These are phyloP conservation scores for Colletotrichum nymphaeae DNA, from an alignment of 2,329 filamentous ascomycete genomes.

Conservation along the genomic window DNA sequence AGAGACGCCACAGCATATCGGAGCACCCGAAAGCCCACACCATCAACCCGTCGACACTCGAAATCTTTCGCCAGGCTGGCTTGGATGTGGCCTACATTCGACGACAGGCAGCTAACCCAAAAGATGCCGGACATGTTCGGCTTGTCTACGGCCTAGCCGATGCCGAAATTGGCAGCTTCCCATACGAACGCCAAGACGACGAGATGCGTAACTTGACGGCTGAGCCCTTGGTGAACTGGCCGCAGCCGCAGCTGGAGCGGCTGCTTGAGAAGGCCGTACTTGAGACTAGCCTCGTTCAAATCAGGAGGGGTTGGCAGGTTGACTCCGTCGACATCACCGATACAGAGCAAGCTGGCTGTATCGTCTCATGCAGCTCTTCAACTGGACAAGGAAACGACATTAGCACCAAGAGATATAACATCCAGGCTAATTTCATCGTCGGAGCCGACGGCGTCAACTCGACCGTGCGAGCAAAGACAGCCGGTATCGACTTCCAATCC, in stretches of 20 bases:
- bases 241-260: constrained; percentile 19
- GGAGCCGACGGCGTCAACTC: constrained; percentile 27
- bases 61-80: constrained; percentile 34
- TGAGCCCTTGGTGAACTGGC: constrained; percentile 32
- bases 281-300: not conserved
- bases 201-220: constrained; percentile 17
- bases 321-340: constrained; percentile 4
- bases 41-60: constrained; percentile 32
- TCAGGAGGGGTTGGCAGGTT: constrained; percentile 26
- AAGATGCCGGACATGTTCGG: constrained; percentile 27
- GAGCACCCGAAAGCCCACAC: constrained; percentile 34
- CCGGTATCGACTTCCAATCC: constrained; percentile 18
- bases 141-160: constrained; percentile 29
- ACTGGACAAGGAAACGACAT: not conserved
- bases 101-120: constrained; percentile 19
- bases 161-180: constrained; percentile 25
- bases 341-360: constrained; percentile 8
- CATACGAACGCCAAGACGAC: constrained; percentile 33
- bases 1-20: constrained; percentile 8
- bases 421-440: constrained; percentile 23
- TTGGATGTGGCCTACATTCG: constrained; percentile 26
- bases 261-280: constrained; percentile 13
- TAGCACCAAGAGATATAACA: not conserved
- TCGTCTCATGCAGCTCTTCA: constrained; percentile 16
- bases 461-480: constrained; percentile 14